These are phyloP conservation scores for Alternaria postmessia DNA, from an alignment of 2,329 filamentous ascomycete species.

Conservation along the genomic window DNA sequence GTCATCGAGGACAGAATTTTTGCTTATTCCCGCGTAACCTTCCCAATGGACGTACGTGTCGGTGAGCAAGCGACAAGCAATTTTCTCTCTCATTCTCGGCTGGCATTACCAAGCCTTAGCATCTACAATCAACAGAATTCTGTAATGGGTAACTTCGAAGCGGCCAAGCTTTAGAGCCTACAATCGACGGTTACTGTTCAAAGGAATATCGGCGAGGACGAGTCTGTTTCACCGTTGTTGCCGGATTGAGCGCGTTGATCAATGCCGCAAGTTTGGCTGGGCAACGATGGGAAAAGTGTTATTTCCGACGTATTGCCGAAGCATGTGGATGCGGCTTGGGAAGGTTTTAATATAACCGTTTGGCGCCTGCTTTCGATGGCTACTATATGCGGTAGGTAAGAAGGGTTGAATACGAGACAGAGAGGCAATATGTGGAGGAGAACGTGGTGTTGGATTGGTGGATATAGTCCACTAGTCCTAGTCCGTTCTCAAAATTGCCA, in stretches of 20 bases:
- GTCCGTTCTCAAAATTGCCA: background rate
- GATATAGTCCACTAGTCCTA: slow-evolving; percentile 7
- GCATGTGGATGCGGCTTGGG: background rate
- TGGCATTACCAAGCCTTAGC: slow-evolving; percentile 12
- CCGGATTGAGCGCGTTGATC: background rate
- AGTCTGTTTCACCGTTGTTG: slow-evolving; percentile 1
- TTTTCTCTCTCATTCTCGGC: background rate
- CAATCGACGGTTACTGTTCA: slow-evolving; percentile 15
- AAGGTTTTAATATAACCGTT: slow-evolving; percentile 18
- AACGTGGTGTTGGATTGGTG: slow-evolving; percentile 18
- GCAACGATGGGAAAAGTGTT: background rate
- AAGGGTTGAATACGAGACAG: background rate
- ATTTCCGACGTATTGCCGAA: slow-evolving; percentile 12
- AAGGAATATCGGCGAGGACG: slow-evolving; percentile 4
- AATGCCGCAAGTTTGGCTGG: background rate
- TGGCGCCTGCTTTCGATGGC: slow-evolving; percentile 19
- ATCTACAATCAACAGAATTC: slow-evolving; percentile 9
- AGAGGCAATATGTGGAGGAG: slow-evolving; percentile 1
- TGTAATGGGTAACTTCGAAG: slow-evolving; percentile 4
- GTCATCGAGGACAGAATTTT: background rate
- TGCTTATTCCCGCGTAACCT: slow-evolving; percentile 7
- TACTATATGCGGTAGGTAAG: slow-evolving; percentile 16
- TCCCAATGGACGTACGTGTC: background rate
- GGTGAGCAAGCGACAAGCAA: background rate
- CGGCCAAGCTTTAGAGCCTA: slow-evolving; percentile 14